Base-by-base conservation (phyloP, 2,329 filamentous ascomycete species). In the Botryosphaeria agaves region DNA sequence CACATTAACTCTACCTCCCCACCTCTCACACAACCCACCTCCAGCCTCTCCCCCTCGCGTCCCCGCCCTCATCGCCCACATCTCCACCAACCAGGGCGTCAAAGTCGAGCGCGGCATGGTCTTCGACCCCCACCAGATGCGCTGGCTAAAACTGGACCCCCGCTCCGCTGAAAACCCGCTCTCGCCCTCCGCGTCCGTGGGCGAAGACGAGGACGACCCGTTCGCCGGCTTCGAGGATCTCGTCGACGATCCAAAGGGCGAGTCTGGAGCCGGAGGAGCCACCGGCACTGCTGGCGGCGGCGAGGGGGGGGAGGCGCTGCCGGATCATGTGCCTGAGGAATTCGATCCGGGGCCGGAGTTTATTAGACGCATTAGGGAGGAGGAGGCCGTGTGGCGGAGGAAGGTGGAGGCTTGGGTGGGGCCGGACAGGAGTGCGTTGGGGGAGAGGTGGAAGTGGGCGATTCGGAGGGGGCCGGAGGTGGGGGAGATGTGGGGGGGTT, bases 71-170 rank as follows among this genome's bases (percentile, higher is more conserved):
- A 98, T 98, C 44, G 84, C 84, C 28, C 40, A 45, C 25, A 41
- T 42, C 40, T 80, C 78, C 32, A 68, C 75, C 4, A 75, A 42
- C 16, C 81, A 87, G 46, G 85, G 83, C 37, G 78, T 93, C 9
- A 85, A 94, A 54, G 79, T 94, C 20, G 84, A 94, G 34, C 81
- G 84, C n/a, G 83, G 84, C 41, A 98, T 98, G 89, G 79, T 95
- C 7, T 98, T 95, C 50, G 89, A 98, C 48, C 89, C 89, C 3
- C 76, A 83, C 38, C 82, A 82, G 43, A 95, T 98, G 87, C 91
- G 84, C 51, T 98, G 89, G 89, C 66, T 95, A 33, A 94, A 93
- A 53, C 62, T 89, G 36, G 62, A 37, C 30, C 35, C 52, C 41
- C 40, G 53, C 44, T 35, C 49, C 35, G 20, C 48, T 48, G 30